Conservation (phyloP, 2,329 filamentous ascomycete species). For the Verticillium albo-atrum region DNA sequence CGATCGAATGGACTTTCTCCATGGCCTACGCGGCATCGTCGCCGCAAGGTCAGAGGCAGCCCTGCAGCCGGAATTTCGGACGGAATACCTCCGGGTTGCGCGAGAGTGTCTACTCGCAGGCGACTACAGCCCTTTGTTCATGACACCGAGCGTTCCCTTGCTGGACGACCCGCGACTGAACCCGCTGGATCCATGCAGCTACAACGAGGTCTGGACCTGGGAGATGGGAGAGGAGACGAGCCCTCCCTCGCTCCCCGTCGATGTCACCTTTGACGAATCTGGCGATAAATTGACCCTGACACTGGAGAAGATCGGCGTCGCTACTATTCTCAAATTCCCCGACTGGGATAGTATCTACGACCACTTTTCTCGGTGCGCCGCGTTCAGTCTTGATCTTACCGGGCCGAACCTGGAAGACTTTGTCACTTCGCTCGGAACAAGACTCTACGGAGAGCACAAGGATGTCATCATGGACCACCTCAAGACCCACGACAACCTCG, state of each 20-base stretch:
- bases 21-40: not conserved
- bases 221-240: not conserved
- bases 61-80: not conserved
- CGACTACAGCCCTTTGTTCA: constrained; percentile 1
- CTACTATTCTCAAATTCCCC: not conserved
- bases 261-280: not conserved
- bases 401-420: not conserved
- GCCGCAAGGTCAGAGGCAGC: not conserved
- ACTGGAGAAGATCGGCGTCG: not conserved
- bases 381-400: not conserved
- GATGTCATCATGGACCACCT: not conserved
- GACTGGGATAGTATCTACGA: not conserved
- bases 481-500: not conserved
- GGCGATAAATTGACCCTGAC: not conserved
- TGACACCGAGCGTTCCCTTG: not conserved
- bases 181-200: not conserved
- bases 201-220: not conserved
- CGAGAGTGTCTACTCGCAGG: not conserved
- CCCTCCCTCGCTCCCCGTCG: not conserved
- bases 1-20: not conserved
- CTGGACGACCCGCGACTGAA: not conserved
- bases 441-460: not conserved
- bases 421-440: not conserved
- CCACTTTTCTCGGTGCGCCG: not conserved
- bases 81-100: not conserved